Evolutionary conservation across 2,329 filamentous ascomycete species (phyloP).

Genomic region (Venturiaceae sp.): DNA sequence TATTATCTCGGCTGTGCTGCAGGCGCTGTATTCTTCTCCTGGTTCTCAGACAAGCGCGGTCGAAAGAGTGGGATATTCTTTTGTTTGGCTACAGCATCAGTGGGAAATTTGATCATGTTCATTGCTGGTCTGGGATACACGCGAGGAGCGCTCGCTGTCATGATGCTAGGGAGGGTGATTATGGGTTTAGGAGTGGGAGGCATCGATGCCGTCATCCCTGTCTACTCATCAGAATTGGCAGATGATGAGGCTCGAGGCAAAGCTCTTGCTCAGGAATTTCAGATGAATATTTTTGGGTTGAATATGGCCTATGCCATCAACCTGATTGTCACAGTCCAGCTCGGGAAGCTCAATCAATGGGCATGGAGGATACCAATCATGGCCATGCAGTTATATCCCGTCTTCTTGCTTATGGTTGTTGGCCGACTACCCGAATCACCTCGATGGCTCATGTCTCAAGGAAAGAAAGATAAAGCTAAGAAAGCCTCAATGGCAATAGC

Average conservation of each 20-base stretch:
- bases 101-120: constrained; percentile 54
- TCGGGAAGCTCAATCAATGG: constrained; percentile 50
- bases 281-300: constrained; percentile 54
- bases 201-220: constrained; percentile 51
- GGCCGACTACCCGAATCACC: constrained; percentile 47
- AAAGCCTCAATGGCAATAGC: constrained; percentile 39
- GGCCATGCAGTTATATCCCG: constrained; percentile 49
- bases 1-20: constrained; percentile 54
- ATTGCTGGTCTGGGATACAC: constrained; percentile 39
- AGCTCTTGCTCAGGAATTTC: constrained; percentile 53
- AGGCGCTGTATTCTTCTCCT: constrained; percentile 48
- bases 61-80: constrained; percentile 46
- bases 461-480: constrained; percentile 39
- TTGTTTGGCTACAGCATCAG: constrained; percentile 41
- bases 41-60: constrained; percentile 42
- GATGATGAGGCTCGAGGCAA: constrained; percentile 48
- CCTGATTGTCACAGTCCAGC: constrained; percentile 39
- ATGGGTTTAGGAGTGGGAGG: constrained; percentile 52
- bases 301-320: constrained; percentile 53
- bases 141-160: constrained; percentile 33
- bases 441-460: constrained; percentile 46
- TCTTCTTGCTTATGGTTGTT: constrained; percentile 43
- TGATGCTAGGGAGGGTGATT: constrained; percentile 40
- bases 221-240: constrained; percentile 48
- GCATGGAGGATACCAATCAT: constrained; percentile 54